Evolutionary conservation across 176 grass and related monocot genomes (phyloP).

Genomic region (Hyparrhenia diplandra): DNA sequence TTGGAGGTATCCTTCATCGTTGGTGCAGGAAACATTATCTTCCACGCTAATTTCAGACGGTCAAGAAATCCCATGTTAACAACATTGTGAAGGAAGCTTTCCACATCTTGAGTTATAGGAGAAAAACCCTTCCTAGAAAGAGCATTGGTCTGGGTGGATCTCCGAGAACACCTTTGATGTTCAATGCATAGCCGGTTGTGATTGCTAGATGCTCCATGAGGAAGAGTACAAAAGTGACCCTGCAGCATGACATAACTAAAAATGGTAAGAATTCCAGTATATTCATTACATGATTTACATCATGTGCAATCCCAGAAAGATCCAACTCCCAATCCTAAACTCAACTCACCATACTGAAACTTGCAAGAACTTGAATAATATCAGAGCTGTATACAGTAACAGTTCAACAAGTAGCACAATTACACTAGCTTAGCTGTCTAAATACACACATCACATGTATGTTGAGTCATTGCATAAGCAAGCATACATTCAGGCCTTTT

Average conservation of each 20-base stretch:
- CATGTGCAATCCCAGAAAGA: background rate
- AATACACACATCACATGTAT: background rate
- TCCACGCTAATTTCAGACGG: slow-evolving; percentile 78
- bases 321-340: background rate
- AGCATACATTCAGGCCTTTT: background rate
- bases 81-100: slow-evolving; percentile 58
- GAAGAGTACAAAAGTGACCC: slow-evolving; percentile 34
- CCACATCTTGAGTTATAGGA: slow-evolving; percentile 55
- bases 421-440: background rate
- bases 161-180: slow-evolving; percentile 2
- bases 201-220: slow-evolving; percentile 29
- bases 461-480: background rate
- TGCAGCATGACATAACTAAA: slow-evolving; percentile 23
- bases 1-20: slow-evolving; percentile 62
- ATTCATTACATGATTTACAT: background rate
- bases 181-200: slow-evolving; percentile 22
- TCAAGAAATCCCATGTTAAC: slow-evolving; percentile 76
- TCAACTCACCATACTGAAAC: background rate
- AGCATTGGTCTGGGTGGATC: slow-evolving; percentile 7
- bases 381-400: background rate
- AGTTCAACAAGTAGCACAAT: background rate
- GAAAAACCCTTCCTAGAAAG: slow-evolving; percentile 46
- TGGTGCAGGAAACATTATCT: slow-evolving; percentile 67
- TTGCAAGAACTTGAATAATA: background rate
- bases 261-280: background rate